Conservation (phyloP, 1,139 yeast species). For the Wickerhamomyces sp. region DNA sequence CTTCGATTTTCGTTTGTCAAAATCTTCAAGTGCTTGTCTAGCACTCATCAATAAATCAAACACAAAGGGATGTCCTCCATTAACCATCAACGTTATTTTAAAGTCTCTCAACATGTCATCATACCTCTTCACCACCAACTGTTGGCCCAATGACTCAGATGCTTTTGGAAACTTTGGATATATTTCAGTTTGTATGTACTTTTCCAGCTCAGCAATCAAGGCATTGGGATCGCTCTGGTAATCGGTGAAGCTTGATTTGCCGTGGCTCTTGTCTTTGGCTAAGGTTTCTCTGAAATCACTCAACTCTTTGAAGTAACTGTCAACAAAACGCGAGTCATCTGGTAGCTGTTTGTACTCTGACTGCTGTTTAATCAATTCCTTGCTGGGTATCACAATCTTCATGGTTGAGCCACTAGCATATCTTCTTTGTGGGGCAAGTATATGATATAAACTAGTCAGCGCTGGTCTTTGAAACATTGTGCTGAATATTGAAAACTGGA, state of each 20-base stretch:
- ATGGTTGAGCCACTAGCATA: conserved; percentile 7
- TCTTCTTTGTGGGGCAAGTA: no score
- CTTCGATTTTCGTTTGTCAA: conserved; percentile 8
- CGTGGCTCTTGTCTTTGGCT: conserved; percentile 23
- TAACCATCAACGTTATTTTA: conserved; percentile 32
- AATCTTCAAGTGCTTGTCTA: conserved; percentile 32
- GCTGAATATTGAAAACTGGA: no score
- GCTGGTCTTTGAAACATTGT: no score
- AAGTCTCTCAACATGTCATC: conserved; percentile 35
- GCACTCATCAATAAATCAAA: conserved; percentile 33
- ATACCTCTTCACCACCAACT: conserved; percentile 24
- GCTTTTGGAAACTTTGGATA: conserved; percentile 18
- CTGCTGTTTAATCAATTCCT: conserved; percentile 19
- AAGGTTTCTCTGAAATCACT: conserved; percentile 27
- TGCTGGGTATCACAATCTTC: conserved; percentile 15
- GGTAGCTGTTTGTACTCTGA: conserved; percentile 38
- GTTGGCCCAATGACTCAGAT: conserved; percentile 14
- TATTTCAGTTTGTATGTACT: conserved; percentile 24
- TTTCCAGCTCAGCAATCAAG: conserved; percentile 22
- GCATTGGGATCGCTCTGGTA: conserved; percentile 25
- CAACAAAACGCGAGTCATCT: conserved; percentile 42
- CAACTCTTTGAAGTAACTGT: conserved; percentile 37
- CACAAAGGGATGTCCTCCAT: conserved; percentile 41
- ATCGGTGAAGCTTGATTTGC: conserved; percentile 25
- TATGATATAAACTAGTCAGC: no score